phyloP scores from a whole-genome alignment of 225 moss, liverwort and hornwort genomes.

The Physcomitrellopsis africana region DNA sequence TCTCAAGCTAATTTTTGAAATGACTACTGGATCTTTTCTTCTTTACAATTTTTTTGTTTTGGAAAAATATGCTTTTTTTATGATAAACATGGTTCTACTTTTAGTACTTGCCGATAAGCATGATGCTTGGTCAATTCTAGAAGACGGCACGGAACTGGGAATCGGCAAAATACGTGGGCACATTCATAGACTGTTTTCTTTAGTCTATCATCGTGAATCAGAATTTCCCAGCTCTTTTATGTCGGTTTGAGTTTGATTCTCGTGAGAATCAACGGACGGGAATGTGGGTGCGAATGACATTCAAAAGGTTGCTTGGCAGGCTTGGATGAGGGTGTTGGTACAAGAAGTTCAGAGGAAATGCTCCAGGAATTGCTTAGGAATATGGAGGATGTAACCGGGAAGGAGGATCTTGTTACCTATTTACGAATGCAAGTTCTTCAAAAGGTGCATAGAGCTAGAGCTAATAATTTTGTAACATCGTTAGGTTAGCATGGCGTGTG shows the following conservation, averaged over 20 bases:
- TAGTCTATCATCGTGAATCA: not conserved
- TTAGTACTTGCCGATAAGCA: not conserved
- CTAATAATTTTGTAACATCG: not conserved
- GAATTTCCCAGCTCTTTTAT: conserved; percentile 3
- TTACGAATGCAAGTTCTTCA: conserved; percentile 88
- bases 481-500: not conserved
- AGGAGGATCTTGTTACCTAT: conserved; percentile 81
- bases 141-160: not conserved
- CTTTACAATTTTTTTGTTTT: not conserved
- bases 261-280: conserved; percentile 16
- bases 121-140: no score
- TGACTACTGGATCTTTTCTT: not conserved
- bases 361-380: conserved; percentile 61
- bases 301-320: conserved; percentile 29
- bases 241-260: conserved; percentile 14
- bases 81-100: not conserved
- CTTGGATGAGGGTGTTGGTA: conserved; percentile 40
- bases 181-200: not conserved
- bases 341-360: conserved; percentile 38
- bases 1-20: not conserved
- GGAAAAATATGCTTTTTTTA: not conserved
- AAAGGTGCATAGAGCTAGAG: conserved; percentile 32
- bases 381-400: conserved; percentile 80
- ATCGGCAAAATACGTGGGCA: not conserved
- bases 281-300: conserved; percentile 24